Evolutionary conservation across 805 yeast species (phyloP), one percentile per base, ranked within the genome.

Genomic region (Zygosaccharomyces pseudorouxii): DNA sequence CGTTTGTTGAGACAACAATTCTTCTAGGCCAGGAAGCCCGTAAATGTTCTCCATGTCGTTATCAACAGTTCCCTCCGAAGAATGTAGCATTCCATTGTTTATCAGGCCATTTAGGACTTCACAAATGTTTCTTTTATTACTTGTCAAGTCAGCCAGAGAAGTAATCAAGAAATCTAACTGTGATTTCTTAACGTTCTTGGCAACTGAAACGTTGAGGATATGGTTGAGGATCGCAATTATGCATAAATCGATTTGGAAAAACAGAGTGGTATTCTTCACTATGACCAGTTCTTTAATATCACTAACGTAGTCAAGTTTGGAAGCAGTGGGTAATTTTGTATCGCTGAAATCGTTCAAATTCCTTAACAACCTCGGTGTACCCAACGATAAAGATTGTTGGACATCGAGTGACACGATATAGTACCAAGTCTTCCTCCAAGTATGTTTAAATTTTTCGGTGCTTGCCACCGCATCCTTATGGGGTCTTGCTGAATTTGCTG

Each of bases 361-460:
- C 42, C 71, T 68, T 28, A 71, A 51, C 14, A 69, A 53, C 49
- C 75, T 63, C 14, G 73, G 72, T 22, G 72, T 64, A 2, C 75
- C 80, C 19, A 70, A 49, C 5, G 72, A 66, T 43, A 74, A 63
- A 23, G 73, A 67, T 53, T 74, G 77, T 38, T 69, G 65, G 5
- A 68, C 69, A 58, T 75, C 79, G 23, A 72, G 58, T 5, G 71
- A 64, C 3, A 67, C 62, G 27, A 79, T 60, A 18, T 71, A 73
- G 60, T 65, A 73, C 86, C 86, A 81, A 1, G 79, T 69, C 55
- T 81, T 81, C 52, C 86, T 68, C 74, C 82, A 72, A 6, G 80
- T 62, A 52, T 79, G 79, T 47, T 73, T 66, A 46, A 69, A 65
- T 42, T 62, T 62, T 37, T 68, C 73, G 23, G 69, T 64, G 8